Evolutionary conservation across 495 filamentous ascomycete genomes (phyloP).

Genomic region (Penicillium macrosclerotiorum): DNA sequence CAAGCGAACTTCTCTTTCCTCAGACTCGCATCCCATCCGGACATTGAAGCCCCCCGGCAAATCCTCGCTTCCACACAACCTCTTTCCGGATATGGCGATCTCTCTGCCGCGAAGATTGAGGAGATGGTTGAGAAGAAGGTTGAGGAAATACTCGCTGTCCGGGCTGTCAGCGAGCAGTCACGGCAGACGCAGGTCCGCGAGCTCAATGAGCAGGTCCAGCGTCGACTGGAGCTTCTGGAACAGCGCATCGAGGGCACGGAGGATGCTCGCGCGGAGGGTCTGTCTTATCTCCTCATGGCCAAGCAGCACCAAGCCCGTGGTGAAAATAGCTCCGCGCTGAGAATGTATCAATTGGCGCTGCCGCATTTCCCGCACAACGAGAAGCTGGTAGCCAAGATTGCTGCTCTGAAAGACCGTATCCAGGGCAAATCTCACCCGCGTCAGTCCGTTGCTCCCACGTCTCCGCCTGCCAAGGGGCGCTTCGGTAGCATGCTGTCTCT

Average conservation of each 20-base stretch:
- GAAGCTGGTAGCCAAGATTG: conserved; percentile 78
- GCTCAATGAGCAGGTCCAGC: conserved; percentile 74
- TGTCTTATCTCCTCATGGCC: conserved; percentile 84
- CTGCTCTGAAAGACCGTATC: conserved; percentile 61
- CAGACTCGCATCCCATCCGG: conserved; percentile 27
- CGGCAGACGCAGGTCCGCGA: conserved; percentile 50
- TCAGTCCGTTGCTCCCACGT: conserved; percentile 13
- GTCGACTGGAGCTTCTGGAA: conserved; percentile 79
- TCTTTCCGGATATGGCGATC: conserved; percentile 27
- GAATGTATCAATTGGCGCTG: conserved; percentile 81
- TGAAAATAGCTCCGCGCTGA: conserved; percentile 73
- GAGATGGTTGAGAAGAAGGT: conserved; percentile 91
- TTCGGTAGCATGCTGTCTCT: conserved; percentile 43
- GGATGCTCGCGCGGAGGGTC: conserved; percentile 71
- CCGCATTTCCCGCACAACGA: conserved; percentile 84
- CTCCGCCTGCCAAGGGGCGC: conserved; percentile 24
- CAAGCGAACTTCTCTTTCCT: conserved; percentile 41
- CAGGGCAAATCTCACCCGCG: conserved; percentile 28
- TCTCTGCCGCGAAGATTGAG: conserved; percentile 80
- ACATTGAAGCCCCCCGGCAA: conserved; percentile 29
- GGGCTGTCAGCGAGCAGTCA: conserved; percentile 50
- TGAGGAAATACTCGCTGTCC: conserved; percentile 77
- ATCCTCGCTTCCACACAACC: conserved; percentile 29
- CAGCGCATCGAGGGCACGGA: conserved; percentile 75
- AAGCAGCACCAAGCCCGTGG: conserved; percentile 84